A percentile compares a stretch with the other conserved stretches of the same genome.
Evolutionary conservation across 768 basidiomycete species (phyloP).

Genomic region (Pleurotus eryngii): DNA sequence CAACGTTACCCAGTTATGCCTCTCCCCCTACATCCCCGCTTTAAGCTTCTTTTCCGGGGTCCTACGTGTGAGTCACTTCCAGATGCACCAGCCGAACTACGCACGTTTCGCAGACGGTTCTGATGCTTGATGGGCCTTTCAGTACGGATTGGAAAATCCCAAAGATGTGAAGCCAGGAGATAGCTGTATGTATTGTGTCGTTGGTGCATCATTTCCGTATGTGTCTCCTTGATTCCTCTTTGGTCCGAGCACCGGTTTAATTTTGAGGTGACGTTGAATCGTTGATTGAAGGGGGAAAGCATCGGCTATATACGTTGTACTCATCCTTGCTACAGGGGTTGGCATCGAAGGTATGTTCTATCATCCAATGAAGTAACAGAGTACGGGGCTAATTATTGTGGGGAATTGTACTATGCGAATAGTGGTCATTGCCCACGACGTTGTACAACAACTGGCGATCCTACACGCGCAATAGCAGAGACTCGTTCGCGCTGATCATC

Average conservation of each 20-base stretch:
- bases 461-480: neutral
- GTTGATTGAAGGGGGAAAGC: neutral
- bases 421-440: neutral
- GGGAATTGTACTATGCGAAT: neutral
- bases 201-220: neutral
- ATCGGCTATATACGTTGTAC: neutral
- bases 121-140: neutral
- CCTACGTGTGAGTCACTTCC: neutral
- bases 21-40: neutral
- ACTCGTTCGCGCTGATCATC: slow-evolving; percentile 1
- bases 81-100: neutral
- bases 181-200: slow-evolving; percentile 1
- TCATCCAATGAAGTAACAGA: neutral
- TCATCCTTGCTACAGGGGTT: neutral
- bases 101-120: neutral
- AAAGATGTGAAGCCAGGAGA: neutral
- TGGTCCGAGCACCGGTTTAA: no score
- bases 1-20: neutral
- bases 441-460: neutral
- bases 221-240: neutral
- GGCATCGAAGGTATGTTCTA: slow-evolving; percentile 2
- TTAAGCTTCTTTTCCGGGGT: neutral
- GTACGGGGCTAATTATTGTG: neutral
- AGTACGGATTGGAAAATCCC: neutral
- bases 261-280: neutral